Percentiles rank a stretch among this genome's conserved stretches.
These are phyloP conservation scores for Ceratocystis variospora DNA, from an alignment of 2,329 filamentous ascomycete species.

Conservation along the genomic window DNA sequence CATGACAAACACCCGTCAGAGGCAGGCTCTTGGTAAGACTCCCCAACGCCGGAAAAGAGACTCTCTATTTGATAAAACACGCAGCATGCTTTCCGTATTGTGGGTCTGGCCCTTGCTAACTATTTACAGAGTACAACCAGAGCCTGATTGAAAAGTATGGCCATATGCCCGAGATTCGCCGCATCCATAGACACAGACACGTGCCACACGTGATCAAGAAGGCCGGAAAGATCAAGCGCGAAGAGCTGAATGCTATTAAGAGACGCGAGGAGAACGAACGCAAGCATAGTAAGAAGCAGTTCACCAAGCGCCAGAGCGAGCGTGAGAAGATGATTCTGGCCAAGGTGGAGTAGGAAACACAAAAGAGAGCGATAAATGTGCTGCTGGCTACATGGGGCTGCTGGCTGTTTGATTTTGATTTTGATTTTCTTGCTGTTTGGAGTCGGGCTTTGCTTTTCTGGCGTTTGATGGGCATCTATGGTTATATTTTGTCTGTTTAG, in stretches of 20 bases:
- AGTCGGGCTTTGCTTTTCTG: not conserved
- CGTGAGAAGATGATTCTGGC: conserved; percentile 87
- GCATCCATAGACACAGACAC: conserved; percentile 84
- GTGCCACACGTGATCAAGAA: conserved; percentile 90
- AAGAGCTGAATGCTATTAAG: conserved; percentile 80
- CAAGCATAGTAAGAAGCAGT: conserved; percentile 75
- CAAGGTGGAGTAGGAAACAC: conserved; percentile 34
- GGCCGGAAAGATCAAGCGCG: conserved; percentile 82
- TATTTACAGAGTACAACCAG: conserved; percentile 60
- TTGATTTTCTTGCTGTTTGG: conserved; percentile 2
- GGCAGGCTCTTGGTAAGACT: conserved; percentile 50
- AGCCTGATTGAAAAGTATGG: conserved; percentile 70
- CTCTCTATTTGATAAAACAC: not conserved
- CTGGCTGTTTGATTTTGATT: not conserved
- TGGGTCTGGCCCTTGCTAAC: not conserved
- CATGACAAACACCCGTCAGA: conserved; percentile 70
- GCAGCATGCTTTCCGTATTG: not conserved
- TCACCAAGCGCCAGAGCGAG: conserved; percentile 58
- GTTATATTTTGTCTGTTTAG: conserved; percentile 7
- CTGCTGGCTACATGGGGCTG: not conserved
- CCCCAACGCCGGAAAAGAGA: not conserved
- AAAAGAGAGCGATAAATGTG: not conserved
- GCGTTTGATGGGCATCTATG: conserved; percentile 10
- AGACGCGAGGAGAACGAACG: conserved; percentile 86
- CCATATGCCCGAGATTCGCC: conserved; percentile 90